Evolutionary conservation across 495 filamentous ascomycete genomes (phyloP), one percentile per base, ranked within the genome.

Genomic region (Eremomyces bilateralis): DNA sequence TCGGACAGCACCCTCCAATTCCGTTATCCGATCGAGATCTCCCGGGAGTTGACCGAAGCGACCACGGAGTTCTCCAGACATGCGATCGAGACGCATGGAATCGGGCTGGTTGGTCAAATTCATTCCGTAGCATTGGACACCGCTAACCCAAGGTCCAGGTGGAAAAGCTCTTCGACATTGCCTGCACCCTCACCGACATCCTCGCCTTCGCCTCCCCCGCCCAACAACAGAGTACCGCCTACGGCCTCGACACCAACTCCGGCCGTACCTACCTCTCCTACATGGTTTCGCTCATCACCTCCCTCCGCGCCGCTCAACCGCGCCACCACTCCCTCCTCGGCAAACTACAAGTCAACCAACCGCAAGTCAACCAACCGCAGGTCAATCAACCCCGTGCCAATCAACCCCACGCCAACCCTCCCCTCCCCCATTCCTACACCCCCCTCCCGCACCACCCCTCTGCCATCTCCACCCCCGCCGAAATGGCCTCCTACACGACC

Each of bases 101-200:
- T 81, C 31, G 71, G 71, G 18, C 50, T 82, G 42, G 76, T 82
- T 59, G 51, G 67, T 6, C 15, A 8, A 16, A 32, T 56, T 25
- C 30, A 30, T 10, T 39, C 24, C 39, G 4, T 3, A 36, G n/a
- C n/a, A 21, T 27, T 27, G 1, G 21, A 4, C 18, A 12, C 29
- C n/a, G n/a, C n/a, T n/a, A n/a, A n/a, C n/a, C n/a, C n/a, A n/a
- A n/a, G n/a, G n/a, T n/a, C 20, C 54, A 73, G 60, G 65, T 80
- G 29, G 77, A 81, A 40, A 84, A 84, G 47, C 57, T 88, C 27
- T 71, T 82, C 39, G 73, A 77, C 45, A 62, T 84, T 28, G 67
- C 78, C 4, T 76, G 67, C 46, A 68, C 75, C 13, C 59, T 85
- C 30, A 69, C 66, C 11, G 80, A 85, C 43, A 69, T 79, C 4